These are phyloP conservation scores for Globisporangium rhizosaccharum DNA, from an alignment of 352 stramenopile species.

Conservation along the genomic window DNA sequence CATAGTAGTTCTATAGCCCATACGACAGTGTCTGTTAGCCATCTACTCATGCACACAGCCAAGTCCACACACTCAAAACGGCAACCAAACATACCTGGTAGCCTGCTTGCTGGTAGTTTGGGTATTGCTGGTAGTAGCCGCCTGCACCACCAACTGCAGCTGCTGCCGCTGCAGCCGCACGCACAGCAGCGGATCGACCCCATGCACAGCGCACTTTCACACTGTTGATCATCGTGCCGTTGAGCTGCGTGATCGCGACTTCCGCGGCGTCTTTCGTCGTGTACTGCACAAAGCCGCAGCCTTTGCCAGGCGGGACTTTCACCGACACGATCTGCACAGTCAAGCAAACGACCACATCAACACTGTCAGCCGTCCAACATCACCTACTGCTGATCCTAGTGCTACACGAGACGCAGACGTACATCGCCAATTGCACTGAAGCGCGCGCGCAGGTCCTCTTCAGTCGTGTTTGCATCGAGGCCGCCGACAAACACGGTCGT, in stretches of 20 bases:
- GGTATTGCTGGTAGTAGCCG: constrained; percentile 54
- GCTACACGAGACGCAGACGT: constrained; percentile 14
- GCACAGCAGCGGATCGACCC: constrained; percentile 72
- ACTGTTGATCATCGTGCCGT: constrained; percentile 70
- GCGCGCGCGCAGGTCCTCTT: constrained; percentile 79
- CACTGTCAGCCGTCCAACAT: too few relatives aligned
- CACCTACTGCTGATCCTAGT: too few relatives aligned
- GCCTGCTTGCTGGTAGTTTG: constrained; percentile 28
- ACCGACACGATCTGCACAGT: constrained; percentile 57
- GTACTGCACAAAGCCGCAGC: constrained; percentile 91
- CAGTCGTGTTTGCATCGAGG: constrained; percentile 70
- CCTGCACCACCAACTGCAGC: constrained; percentile 7
- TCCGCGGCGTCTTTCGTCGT: constrained; percentile 76
- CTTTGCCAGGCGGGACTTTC: constrained; percentile 82
- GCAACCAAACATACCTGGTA: constrained; percentile 21
- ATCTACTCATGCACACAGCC: neutral
- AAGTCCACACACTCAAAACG: neutral
- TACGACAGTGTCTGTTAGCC: neutral
- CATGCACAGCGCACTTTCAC: constrained; percentile 87
- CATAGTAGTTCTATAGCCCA: constrained; percentile 47
- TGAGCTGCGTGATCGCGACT: constrained; percentile 86
- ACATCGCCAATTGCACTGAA: constrained; percentile 80
- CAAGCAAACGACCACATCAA: neutral
- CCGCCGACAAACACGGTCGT: constrained; percentile 92
- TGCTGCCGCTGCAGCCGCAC: constrained; percentile 18